Evolutionary conservation across 305 asterid genomes (phyloP), one percentile per base, ranked within the genome.

Genomic region (Plantago coronopus): DNA sequence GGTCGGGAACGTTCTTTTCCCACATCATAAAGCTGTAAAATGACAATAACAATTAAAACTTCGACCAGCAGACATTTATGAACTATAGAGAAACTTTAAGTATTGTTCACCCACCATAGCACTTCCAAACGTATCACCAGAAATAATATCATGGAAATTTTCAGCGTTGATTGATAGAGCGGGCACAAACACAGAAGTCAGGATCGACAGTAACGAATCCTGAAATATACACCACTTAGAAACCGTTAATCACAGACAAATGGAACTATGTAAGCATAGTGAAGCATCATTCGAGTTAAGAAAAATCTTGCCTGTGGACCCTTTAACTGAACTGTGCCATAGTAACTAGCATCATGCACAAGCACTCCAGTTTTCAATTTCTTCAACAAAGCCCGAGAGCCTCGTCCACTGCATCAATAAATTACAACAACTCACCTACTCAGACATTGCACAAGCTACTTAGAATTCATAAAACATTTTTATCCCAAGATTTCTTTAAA

Each of bases 301-400:
- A 29, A 63, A 68, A 66, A 63, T 76, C 82, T 51, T 78, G 70
- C 96, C 96, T 88, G 80, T 69, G 82, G 81, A 71, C 94, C 98
- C 64, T 85, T 83, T 69, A 91, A 71, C 74, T 83, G 94, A 67
- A 86, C 73, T 60, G 78, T 76, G 37, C 83, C 66, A 72, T 58
- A 66, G 75, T 88, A 88, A 77, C 96, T 88, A 44, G 94, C 83
- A 45, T 91, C 98, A 65, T 91, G 96, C 67, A 86, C 74, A 68
- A 91, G 83, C 51, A 75, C 95, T 56, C 94, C 93, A 42, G 68
- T 44, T 56, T 76, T 82, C 48, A 81, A 45, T 66, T 81, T 85
- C 82, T 83, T 85, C 73, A 86, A 67, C 63, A 93, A 74, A 71
- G 96, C 91, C 72, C 91, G 82, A 40, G 97, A 87, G 43, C 99